These are phyloP conservation scores for Lupinus albus DNA, from an alignment of 306 rosid species.

Conservation along the genomic window DNA sequence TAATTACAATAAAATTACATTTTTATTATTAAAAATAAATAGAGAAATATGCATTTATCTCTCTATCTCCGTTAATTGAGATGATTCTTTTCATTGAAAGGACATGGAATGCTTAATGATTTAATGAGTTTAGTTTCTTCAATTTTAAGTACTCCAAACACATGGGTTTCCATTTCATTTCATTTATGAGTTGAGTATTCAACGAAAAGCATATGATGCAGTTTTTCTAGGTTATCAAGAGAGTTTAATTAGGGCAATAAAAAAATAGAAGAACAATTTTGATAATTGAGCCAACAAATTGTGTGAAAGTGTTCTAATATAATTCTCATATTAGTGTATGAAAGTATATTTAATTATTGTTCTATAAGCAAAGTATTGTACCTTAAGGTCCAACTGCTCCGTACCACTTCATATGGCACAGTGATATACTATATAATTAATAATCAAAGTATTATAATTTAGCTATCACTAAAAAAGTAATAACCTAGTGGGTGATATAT, in stretches of 20 bases:
- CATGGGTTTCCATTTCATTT: background rate
- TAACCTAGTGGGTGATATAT: constrained; percentile 1
- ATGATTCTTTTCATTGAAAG: too few relatives aligned
- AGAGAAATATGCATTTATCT: too few relatives aligned
- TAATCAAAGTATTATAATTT: constrained; percentile 15
- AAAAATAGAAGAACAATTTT: background rate
- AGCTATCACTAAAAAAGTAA: constrained; percentile 5
- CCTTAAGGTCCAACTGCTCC: constrained; percentile 42
- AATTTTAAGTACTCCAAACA: background rate
- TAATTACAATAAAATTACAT: too few relatives aligned
- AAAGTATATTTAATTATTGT: constrained; percentile 23
- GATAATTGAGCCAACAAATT: background rate
- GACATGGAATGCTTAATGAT: background rate
- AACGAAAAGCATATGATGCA: background rate
- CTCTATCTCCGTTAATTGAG: too few relatives aligned
- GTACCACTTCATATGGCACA: constrained; percentile 44
- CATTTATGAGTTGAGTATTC: constrained; percentile 19
- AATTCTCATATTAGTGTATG: background rate
- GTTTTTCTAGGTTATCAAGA: background rate
- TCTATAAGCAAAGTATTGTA: constrained; percentile 44
- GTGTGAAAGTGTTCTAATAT: constrained; percentile 1
- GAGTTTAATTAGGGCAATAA: background rate
- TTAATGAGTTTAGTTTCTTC: background rate
- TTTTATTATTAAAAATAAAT: too few relatives aligned
- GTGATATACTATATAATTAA: too few relatives aligned